Base-by-base conservation (phyloP, 306 rosid species). In the Argentina anserina region DNA sequence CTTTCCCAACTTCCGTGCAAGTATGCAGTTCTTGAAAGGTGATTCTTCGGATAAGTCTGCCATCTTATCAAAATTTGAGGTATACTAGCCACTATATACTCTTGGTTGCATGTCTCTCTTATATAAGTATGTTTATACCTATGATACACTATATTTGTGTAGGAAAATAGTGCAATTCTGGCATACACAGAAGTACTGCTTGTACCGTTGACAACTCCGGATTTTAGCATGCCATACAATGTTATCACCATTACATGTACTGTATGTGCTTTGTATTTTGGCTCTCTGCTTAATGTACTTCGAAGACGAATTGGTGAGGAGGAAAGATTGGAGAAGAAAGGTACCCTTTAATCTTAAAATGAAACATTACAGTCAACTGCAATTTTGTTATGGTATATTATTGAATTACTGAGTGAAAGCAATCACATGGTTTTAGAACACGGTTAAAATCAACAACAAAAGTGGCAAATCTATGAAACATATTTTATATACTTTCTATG, bases 191-290 rank as follows among this genome's bases (percentile, higher is more conserved):
- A 94, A 90, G 96, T 87, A 58, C 80, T 91, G 70, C 97, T 91
- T 2, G 95, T 94, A 73, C 96, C 99, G 40, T 77, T 94, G 83
- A 91, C 99, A 36, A 91, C 97, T 69, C 99, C 97, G 3, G 97
- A 94, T 85, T 94, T 91, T 82, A 94, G 99, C 74, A 91, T 94
- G 99, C 97, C 97, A 64, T 91, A 91, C 85, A 89, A 94, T 70
- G 97, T 91, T 72, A 91, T 94, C 83, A 89, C 99, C 72, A 91
- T 94, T 72, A 89, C 97, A 7, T 94, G 96, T 89, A 94, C 95
- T 1, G 86, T 90, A 43, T 92, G 87, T 67, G 99, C 99, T 3
- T 81, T 94, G 81, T 88, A 89, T 77, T 94, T 94, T 82, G 97
- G 99, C 72, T 85, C 97, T 70, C 83, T 91, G 83, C 87, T 89